Evolutionary conservation across 1,284 basidiomycete genomes (phyloP).

Genomic region (Porogramme epimiltina): DNA sequence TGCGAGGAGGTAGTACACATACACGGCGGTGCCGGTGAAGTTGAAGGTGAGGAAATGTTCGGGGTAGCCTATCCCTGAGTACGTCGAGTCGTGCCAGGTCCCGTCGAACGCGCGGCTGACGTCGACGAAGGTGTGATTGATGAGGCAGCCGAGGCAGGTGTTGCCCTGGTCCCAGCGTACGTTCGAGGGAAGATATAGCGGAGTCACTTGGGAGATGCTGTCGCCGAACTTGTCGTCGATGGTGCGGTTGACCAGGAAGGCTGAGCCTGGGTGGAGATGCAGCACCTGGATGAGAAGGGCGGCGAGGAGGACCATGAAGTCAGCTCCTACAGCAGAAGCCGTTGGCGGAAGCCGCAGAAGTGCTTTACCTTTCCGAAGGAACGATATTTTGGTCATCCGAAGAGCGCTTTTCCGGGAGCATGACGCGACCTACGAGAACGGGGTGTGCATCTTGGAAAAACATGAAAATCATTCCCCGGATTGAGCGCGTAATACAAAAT

Average conservation of each 20-base stretch:
- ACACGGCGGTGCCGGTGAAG: slow-evolving; percentile 28
- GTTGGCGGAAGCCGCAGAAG: no score
- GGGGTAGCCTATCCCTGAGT: neutral
- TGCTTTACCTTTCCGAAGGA: no score
- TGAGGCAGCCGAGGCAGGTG: slow-evolving; percentile 34
- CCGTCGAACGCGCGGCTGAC: slow-evolving; percentile 7
- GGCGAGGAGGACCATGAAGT: no score
- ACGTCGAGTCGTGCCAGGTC: slow-evolving; percentile 17
- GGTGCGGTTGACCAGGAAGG: slow-evolving; percentile 35
- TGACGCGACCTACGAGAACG: no score
- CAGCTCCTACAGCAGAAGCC: no score
- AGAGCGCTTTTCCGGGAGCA: no score
- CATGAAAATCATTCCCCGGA: no score
- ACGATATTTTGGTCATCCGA: no score
- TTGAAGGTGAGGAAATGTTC: neutral
- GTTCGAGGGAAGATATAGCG: slow-evolving; percentile 25
- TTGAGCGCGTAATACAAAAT: no score
- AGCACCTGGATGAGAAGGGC: no score
- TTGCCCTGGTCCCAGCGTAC: slow-evolving; percentile 28
- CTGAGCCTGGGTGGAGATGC: no score
- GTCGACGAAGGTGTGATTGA: slow-evolving; percentile 27
- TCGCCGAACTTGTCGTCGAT: slow-evolving; percentile 45
- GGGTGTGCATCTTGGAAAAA: no score
- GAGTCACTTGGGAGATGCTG: neutral
- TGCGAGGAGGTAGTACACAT: slow-evolving; percentile 32